phyloP scores from a whole-genome alignment of 148 eudicot species.

The Hydrangea macrophylla region DNA sequence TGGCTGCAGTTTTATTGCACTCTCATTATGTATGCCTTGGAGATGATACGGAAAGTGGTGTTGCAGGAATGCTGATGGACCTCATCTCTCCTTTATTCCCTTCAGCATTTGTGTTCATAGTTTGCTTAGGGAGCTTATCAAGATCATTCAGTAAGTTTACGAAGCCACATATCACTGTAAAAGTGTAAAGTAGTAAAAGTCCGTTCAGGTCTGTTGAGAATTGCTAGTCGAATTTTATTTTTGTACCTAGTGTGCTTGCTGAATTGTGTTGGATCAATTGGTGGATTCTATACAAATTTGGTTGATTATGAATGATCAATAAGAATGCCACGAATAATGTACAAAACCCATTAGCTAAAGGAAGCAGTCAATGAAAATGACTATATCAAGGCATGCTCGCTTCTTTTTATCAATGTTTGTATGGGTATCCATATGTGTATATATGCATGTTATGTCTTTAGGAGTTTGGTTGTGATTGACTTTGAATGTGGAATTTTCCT shows the following conservation, averaged over 20 bases:
- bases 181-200: no score
- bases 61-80: constrained; percentile 99
- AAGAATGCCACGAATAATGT: no score
- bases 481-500: no score
- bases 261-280: background rate
- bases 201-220: background rate
- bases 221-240: background rate
- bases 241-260: background rate
- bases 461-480: no score
- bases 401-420: no score
- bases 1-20: constrained; percentile 2
- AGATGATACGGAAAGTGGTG: constrained; percentile 7
- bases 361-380: no score
- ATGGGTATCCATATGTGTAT: no score
- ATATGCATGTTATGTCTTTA: no score
- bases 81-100: constrained; percentile 96
- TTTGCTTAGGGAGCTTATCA: constrained; percentile 95
- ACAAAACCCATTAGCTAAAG: background rate
- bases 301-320: background rate
- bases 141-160: constrained; percentile 92
- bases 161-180: no score
- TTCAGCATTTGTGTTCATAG: constrained; percentile 84
- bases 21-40: background rate
- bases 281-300: background rate
- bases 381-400: no score